Conservation (phyloP, 495 filamentous ascomycete genomes). For the Aspergillus cristatus region DNA sequence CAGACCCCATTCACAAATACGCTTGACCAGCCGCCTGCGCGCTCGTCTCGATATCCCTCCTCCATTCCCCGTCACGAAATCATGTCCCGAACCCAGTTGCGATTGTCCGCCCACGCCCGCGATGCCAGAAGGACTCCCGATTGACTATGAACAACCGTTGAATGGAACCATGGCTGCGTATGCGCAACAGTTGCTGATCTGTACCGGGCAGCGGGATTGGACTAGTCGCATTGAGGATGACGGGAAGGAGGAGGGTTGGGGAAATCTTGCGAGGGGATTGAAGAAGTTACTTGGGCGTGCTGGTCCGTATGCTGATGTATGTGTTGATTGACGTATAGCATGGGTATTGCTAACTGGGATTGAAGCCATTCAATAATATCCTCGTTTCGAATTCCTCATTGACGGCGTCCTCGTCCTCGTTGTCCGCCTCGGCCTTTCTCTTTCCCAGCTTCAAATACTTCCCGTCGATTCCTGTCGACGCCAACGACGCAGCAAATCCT, state of each 20-base stretch:
- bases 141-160: conserved; percentile 61
- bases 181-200: conserved; percentile 71
- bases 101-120: conserved; percentile 54
- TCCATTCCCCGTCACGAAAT: conserved; percentile 40
- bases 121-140: conserved; percentile 60
- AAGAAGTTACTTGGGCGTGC: conserved; percentile 57
- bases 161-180: conserved; percentile 72
- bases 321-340: conserved; percentile 19
- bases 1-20: conserved; percentile 5
- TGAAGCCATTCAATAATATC: conserved; percentile 71
- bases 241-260: conserved; percentile 26
- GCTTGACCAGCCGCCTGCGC: conserved; percentile 8
- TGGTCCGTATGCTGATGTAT: conserved; percentile 62
- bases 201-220: conserved; percentile 77
- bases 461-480: conserved; percentile 47
- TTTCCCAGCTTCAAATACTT: conserved; percentile 75
- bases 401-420: conserved; percentile 28
- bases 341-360: not conserved
- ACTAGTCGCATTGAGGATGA: conserved; percentile 60
- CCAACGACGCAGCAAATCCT: conserved; percentile 3
- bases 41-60: conserved; percentile 31
- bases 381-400: conserved; percentile 61
- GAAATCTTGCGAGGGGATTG: conserved; percentile 60
- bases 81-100: conserved; percentile 65
- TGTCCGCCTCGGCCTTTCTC: conserved; percentile 56